These are phyloP conservation scores for Inonotus obliquus DNA, from an alignment of 1,284 basidiomycete species.

Conservation along the genomic window DNA sequence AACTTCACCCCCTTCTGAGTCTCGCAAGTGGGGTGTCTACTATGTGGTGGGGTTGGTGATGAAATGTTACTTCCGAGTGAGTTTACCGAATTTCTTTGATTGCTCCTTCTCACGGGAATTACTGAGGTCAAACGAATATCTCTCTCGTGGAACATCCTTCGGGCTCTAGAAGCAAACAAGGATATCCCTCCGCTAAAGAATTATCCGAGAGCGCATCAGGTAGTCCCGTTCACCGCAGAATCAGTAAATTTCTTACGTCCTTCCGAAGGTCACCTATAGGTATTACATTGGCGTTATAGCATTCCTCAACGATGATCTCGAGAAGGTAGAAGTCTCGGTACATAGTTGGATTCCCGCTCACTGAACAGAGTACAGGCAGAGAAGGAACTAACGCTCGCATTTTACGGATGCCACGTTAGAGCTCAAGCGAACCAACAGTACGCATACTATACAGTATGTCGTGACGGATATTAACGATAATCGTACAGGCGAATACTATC, in stretches of 20 bases:
- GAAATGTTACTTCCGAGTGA: constrained; percentile 91
- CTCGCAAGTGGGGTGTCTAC: constrained; percentile 93
- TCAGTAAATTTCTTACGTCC: not conserved
- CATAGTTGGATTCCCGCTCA: not conserved
- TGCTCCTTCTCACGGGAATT: constrained; percentile 1
- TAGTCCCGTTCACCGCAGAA: constrained; percentile 28
- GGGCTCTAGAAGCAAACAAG: constrained; percentile 81
- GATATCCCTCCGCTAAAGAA: constrained; percentile 75
- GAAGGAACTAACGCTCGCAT: constrained; percentile 76
- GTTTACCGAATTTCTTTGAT: constrained; percentile 26
- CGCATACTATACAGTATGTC: constrained; percentile 26
- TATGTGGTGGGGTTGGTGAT: constrained; percentile 89
- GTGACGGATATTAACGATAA: not conserved
- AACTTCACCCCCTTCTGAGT: constrained; percentile 63
- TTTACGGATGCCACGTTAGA: constrained; percentile 70
- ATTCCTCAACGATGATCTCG: constrained; percentile 90
- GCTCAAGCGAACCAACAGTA: constrained; percentile 79
- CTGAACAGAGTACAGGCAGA: constrained; percentile 53
- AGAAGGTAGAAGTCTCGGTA: constrained; percentile 45
- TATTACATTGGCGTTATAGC: constrained; percentile 94
- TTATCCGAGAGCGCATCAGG: constrained; percentile 86
- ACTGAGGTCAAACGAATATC: constrained; percentile 79
- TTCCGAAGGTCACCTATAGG: constrained; percentile 73
- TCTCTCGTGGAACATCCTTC: constrained; percentile 86
- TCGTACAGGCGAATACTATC: constrained; percentile 73